phyloP scores from a whole-genome alignment of 2,329 filamentous ascomycete genomes.

The Sporothrix mexicana region DNA sequence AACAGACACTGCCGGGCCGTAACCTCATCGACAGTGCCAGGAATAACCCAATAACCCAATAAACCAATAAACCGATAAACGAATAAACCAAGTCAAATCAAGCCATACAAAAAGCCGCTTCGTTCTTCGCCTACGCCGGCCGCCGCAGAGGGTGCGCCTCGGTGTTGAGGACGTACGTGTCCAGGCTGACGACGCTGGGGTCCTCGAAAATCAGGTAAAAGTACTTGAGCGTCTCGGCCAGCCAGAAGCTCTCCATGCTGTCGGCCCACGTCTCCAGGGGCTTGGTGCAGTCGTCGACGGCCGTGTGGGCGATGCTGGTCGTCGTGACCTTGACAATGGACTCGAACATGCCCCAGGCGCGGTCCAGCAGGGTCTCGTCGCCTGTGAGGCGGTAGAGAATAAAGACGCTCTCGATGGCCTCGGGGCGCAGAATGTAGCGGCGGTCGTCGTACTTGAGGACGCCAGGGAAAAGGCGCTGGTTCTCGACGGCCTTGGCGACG shows the following conservation, averaged over 20 bases:
- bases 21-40: too few relatives aligned
- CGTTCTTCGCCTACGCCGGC: neutral
- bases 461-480: constrained; percentile 58
- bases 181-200: constrained; percentile 62
- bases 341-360: constrained; percentile 77
- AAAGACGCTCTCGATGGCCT: constrained; percentile 82
- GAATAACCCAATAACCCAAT: too few relatives aligned
- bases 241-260: constrained; percentile 77
- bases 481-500: constrained; percentile 49
- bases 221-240: constrained; percentile 71
- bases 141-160: constrained; percentile 60
- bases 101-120: too few relatives aligned
- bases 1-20: too few relatives aligned
- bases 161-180: constrained; percentile 67
- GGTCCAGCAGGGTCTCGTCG: constrained; percentile 66
- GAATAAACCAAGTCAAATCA: neutral
- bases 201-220: constrained; percentile 68
- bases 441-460: constrained; percentile 61
- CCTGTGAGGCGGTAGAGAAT: constrained; percentile 77
- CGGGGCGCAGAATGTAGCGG: constrained; percentile 71
- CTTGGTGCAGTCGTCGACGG: constrained; percentile 59
- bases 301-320: constrained; percentile 59
- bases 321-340: constrained; percentile 58
- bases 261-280: constrained; percentile 54
- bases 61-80: neutral